Evolutionary conservation across 169 alveolate species (phyloP), one percentile per base, ranked within the genome.

Genomic region (Cryptosporidium viatorum): DNA sequence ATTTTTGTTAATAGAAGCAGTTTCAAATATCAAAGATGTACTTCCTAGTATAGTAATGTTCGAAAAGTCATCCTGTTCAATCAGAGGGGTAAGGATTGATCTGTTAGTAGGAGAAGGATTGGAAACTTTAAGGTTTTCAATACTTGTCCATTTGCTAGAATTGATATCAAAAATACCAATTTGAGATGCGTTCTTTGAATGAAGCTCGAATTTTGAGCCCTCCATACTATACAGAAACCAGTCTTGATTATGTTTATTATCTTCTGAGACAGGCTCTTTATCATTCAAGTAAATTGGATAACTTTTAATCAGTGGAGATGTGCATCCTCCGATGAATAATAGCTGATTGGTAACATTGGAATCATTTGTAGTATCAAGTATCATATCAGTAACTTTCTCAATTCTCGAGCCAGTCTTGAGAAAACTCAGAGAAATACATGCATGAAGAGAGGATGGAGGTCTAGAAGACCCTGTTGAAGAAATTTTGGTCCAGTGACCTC

Each of bases 401-500:
- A 26, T 23, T 18, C 33, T 43, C n/a, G 71, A n/a, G 6, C 14
- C 16, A 18, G 12, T 60, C 41, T 18, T 45, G 23, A 59, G 75
- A 37, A 80, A 31, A 7, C 69, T 52, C 18, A 80, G 68, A 39
- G 75, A 29, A 60, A 80, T 80, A 26, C 59, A 80, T n/a, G 75
- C 51, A 43, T 80, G 89, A 33, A 80, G 62, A 18, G 89, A 26
- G 9, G 89, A 80, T 29, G 43, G 21, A n/a, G 71, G 70, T 0
- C 51, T 52, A 2, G 48, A 21, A 29, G 86, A 58, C 18, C 86
- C 86, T 14, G 37, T n/a, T 18, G 86, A 58, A 16, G 55, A 43
- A 35, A 59, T 80, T n/a, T 62, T 62, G 48, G 73, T 48, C 89
- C 89, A 80, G 50, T 80, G 65, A 26, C 89, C 89, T 21, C 70